phyloP scores from a whole-genome alignment of 202 grass and related monocot genomes.

The Saccharum hybrid region DNA sequence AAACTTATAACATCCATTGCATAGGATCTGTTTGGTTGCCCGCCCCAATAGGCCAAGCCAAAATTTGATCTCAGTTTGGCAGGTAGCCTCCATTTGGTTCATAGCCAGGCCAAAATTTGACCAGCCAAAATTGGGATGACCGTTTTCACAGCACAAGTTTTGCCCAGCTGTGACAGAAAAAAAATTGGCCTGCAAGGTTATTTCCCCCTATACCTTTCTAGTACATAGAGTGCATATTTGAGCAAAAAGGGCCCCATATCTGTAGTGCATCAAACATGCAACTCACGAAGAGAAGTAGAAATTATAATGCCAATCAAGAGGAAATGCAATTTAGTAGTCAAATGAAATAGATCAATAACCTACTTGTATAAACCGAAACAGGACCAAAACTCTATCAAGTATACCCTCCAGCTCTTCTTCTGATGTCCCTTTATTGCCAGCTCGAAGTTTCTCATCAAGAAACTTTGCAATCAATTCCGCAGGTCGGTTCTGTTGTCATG shows the following conservation, averaged over 20 bases:
- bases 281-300: background rate
- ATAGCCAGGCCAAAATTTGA: background rate
- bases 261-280: constrained; percentile 26
- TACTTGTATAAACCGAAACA: constrained; percentile 99
- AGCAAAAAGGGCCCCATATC: background rate
- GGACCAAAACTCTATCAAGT: constrained; percentile 95
- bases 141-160: background rate
- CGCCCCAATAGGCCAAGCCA: background rate
- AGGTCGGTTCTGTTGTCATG: constrained; percentile 83
- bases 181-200: background rate
- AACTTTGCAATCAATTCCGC: constrained; percentile 99
- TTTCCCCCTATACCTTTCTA: background rate
- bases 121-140: background rate
- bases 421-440: constrained; percentile 99
- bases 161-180: background rate
- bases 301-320: constrained; percentile 10
- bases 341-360: constrained; percentile 46
- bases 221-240: background rate
- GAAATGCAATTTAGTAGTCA: constrained; percentile 1
- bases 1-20: background rate
- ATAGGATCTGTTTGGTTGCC: background rate
- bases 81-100: background rate
- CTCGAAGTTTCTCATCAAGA: constrained; percentile 96
- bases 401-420: constrained; percentile 99
- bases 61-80: background rate